These are phyloP conservation scores for Colletotrichum somersetense DNA, from an alignment of 2,329 filamentous ascomycete species.

Conservation along the genomic window DNA sequence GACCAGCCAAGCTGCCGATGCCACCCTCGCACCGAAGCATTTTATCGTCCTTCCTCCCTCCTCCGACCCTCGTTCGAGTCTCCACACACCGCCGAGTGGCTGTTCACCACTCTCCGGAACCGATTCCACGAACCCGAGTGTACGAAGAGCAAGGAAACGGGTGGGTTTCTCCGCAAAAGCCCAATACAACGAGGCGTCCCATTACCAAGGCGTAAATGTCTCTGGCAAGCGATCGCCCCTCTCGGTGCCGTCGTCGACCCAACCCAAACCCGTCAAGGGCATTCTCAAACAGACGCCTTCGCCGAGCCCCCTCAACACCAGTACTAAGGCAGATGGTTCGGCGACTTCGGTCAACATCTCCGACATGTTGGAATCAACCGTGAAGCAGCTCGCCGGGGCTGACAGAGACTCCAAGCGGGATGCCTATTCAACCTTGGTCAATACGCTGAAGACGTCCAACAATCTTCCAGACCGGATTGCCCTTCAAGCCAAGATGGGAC, in stretches of 20 bases:
- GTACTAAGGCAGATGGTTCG: slow-evolving; percentile 52
- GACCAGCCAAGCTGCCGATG: slow-evolving; percentile 55
- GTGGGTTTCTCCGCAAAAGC: slow-evolving; percentile 70
- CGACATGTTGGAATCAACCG: slow-evolving; percentile 86
- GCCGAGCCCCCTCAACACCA: slow-evolving; percentile 59
- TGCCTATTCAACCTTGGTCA: slow-evolving; percentile 85
- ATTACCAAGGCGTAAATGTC: slow-evolving; percentile 56
- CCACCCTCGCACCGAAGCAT: slow-evolving; percentile 50
- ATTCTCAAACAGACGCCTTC: slow-evolving; percentile 82
- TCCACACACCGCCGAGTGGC: slow-evolving; percentile 67
- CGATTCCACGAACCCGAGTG: slow-evolving; percentile 57
- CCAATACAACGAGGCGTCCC: slow-evolving; percentile 68
- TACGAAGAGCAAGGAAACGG: slow-evolving; percentile 62
- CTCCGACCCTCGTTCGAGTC: slow-evolving; percentile 54
- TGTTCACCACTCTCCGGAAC: slow-evolving; percentile 59
- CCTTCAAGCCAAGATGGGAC: slow-evolving; percentile 79
- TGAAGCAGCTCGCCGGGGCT: slow-evolving; percentile 82
- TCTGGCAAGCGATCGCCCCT: slow-evolving; percentile 55
- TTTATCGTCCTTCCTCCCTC: slow-evolving; percentile 52
- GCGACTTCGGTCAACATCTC: slow-evolving; percentile 68
- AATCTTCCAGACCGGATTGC: slow-evolving; percentile 81
- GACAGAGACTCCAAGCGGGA: slow-evolving; percentile 82
- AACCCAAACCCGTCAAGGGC: slow-evolving; percentile 66
- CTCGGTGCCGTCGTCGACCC: slow-evolving; percentile 54
- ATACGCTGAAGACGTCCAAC: slow-evolving; percentile 83